These are phyloP conservation scores for Rhododendron mucronatum DNA, from an alignment of 148 eudicot genomes.

Conservation along the genomic window DNA sequence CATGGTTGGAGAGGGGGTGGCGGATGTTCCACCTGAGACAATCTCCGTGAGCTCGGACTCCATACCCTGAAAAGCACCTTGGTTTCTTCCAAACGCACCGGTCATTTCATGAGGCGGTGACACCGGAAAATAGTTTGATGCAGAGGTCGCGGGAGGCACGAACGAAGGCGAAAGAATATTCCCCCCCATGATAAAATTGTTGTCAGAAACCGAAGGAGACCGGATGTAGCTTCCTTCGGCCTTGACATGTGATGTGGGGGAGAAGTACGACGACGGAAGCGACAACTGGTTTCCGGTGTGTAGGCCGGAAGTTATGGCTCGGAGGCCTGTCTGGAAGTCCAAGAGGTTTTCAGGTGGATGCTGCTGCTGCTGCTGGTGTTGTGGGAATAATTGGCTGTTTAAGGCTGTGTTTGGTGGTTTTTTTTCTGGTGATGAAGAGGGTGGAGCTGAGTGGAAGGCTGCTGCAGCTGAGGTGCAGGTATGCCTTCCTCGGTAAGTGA, in stretches of 20 bases:
- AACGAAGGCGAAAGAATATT: slow-evolving; percentile 2
- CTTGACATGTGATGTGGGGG: slow-evolving; percentile 12
- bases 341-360: slow-evolving; percentile 16
- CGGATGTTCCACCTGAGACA: slow-evolving; percentile 22
- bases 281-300: slow-evolving; percentile 4
- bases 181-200: slow-evolving; percentile 6
- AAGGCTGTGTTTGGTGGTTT: slow-evolving; percentile 8
- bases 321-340: slow-evolving; percentile 27
- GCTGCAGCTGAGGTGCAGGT: slow-evolving; percentile 25
- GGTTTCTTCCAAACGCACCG: slow-evolving; percentile 8
- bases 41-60: slow-evolving; percentile 23
- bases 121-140: slow-evolving; percentile 9
- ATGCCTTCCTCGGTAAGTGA: slow-evolving; percentile 46
- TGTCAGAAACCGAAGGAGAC: background rate
- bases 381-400: background rate
- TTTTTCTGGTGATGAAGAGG: background rate
- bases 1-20: slow-evolving; percentile 21
- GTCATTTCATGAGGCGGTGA: background rate
- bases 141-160: slow-evolving; percentile 12
- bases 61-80: background rate
- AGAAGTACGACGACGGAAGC: slow-evolving; percentile 3
- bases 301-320: slow-evolving; percentile 16
- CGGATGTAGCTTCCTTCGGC: background rate
- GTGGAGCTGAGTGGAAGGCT: background rate
- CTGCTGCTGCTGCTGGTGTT: background rate